Conservation (phyloP, 495 filamentous ascomycete species). For the Aspergillus avenaceus region DNA sequence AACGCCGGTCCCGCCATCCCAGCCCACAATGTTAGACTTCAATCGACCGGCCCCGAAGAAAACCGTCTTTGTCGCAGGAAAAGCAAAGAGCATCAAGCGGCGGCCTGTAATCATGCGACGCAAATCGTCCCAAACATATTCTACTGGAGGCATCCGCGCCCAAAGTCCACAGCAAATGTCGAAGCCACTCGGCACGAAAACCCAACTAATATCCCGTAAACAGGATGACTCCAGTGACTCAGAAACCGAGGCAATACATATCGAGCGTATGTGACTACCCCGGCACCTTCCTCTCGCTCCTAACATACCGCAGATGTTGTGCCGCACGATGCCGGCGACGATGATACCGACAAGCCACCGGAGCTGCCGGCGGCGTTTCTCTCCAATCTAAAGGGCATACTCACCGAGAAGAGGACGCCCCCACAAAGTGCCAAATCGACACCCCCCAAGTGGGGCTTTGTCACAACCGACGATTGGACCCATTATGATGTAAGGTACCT, state of each 20-base stretch:
- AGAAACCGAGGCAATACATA: background rate
- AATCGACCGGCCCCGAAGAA: conserved; percentile 25
- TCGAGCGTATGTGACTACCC: background rate
- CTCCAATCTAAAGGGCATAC: conserved; percentile 6
- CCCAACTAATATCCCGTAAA: background rate
- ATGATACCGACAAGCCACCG: background rate
- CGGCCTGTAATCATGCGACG: conserved; percentile 40
- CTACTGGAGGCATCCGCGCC: conserved; percentile 10
- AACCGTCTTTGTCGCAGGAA: conserved; percentile 27
- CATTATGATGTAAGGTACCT: conserved; percentile 12
- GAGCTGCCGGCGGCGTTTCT: conserved; percentile 8
- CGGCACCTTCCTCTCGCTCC: background rate
- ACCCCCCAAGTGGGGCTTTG: conserved; percentile 6
- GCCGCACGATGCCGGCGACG: background rate
- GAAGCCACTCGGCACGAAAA: background rate
- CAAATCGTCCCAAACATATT: conserved; percentile 36
- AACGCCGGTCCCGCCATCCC: conserved; percentile 17
- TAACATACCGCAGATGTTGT: background rate
- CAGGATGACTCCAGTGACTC: background rate
- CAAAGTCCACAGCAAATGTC: conserved; percentile 11
- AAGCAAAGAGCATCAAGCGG: conserved; percentile 28
- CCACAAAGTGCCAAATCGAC: conserved; percentile 3
- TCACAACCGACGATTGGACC: conserved; percentile 9
- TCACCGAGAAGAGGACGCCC: conserved; percentile 3
- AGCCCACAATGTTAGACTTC: conserved; percentile 7